Evolutionary conservation across 2,329 filamentous ascomycete species (phyloP), one percentile per base, ranked within the genome.

Genomic region (Pyricularia pennisetigena): DNA sequence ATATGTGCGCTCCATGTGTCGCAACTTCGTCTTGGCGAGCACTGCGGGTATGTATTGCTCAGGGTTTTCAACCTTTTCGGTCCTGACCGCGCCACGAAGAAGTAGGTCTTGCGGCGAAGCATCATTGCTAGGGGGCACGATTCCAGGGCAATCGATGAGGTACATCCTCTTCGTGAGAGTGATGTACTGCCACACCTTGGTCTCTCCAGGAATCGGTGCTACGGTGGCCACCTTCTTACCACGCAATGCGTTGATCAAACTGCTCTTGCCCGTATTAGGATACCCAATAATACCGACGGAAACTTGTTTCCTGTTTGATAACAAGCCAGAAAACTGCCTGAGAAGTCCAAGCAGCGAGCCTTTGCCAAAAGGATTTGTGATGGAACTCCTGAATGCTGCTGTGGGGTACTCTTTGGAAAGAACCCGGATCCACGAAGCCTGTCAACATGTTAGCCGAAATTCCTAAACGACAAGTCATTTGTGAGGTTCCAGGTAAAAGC

Each of bases 111-210:
- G 88, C 30, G 88, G 71, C 91, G 95, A 0, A 95, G 94, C 4
- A n/a, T 67, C 66, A 26, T 67, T 67, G 57, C 66, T 67, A 28
- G 66, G 66, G 16, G 95, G 95, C 0, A 98, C 95, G 59, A 99
- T 93, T 78, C 95, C 95, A 57, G 95, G 95, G 75, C 94, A 98
- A 75, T 99, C 95, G 73, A 99, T 98, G 68, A 99, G 86, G 79
- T 94, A 94, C 16, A 73, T 97, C 29, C 66, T 57, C 57, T 67
- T 67, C n/a, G 66, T 67, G 69, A 98, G 80, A 2, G 93, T 97
- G 72, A 97, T 93, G 75, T 97, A 97, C 77, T 97, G 94, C 94
- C 95, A 98, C 32, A 97, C 91, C 80, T 97, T 98, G 41, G 94
- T 98, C 82, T 74, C 94, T 16, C 94, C 95, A 7, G 95, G 94